Conservation (phyloP, 1,284 basidiomycete species). For the Apiotrichum veenhuisii region DNA sequence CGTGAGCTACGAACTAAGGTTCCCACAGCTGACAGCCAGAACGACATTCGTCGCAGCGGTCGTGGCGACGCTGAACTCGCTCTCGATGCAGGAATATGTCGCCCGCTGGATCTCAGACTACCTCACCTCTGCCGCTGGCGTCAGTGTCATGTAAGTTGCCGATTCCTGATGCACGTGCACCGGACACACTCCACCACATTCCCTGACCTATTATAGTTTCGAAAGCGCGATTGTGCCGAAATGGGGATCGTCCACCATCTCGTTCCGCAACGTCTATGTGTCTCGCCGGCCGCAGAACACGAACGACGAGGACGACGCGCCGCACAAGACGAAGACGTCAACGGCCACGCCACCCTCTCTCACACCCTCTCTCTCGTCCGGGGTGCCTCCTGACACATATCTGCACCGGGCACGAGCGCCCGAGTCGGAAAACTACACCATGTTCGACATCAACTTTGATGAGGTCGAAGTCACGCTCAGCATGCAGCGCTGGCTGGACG, state of each 20-base stretch:
- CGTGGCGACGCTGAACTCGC: constrained; percentile 82
- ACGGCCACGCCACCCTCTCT: constrained; percentile 37
- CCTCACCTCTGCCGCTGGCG: constrained; percentile 85
- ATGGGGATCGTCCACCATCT: constrained; percentile 92
- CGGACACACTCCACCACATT: no score
- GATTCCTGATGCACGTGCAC: neutral
- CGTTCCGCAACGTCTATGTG: constrained; percentile 94
- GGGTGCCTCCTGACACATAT: constrained; percentile 37
- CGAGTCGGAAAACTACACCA: constrained; percentile 62
- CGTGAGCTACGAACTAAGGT: constrained; percentile 58
- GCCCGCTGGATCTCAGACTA: constrained; percentile 89
- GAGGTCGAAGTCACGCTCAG: constrained; percentile 96
- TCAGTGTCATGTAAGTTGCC: constrained; percentile 67
- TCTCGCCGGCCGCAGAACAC: constrained; percentile 66
- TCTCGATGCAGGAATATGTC: constrained; percentile 88
- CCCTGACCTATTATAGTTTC: constrained; percentile 53
- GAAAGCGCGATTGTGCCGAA: constrained; percentile 97
- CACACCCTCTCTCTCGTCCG: constrained; percentile 38
- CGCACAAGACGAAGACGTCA: constrained; percentile 45
- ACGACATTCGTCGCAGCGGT: constrained; percentile 95
- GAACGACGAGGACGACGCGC: constrained; percentile 23
- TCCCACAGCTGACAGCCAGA: constrained; percentile 48
- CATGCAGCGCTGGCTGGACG: constrained; percentile 88
- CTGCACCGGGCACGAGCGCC: constrained; percentile 27
- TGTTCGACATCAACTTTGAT: constrained; percentile 88